A percentile compares a stretch with the other conserved stretches of the same genome.
Evolutionary conservation across 140 eudicot species (phyloP).

Genomic region (Flaveria floridana): DNA sequence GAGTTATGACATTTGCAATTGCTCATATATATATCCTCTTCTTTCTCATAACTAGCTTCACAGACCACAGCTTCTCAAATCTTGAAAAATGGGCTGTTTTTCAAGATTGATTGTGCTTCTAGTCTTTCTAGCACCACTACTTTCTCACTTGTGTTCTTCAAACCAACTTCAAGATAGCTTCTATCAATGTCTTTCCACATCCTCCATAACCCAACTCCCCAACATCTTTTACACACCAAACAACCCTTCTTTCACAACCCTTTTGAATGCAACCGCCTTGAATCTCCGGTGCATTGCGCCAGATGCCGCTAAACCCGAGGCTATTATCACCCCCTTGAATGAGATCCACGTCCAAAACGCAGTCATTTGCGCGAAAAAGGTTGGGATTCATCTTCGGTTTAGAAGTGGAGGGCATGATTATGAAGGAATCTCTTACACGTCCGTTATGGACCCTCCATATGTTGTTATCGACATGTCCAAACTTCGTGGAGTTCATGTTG

Average conservation of each 20-base stretch:
- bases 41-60: background rate
- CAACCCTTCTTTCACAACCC: constrained; percentile 23
- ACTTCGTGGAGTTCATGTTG: constrained; percentile 26
- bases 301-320: constrained; percentile 22
- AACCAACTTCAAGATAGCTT: constrained; percentile 28
- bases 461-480: constrained; percentile 26
- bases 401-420: constrained; percentile 38
- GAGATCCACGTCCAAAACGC: constrained; percentile 30
- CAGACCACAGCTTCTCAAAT: constrained; percentile 19
- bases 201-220: constrained; percentile 23
- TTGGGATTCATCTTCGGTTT: constrained; percentile 24
- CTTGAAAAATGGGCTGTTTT: constrained; percentile 20
- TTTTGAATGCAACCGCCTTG: constrained; percentile 32
- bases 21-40: background rate
- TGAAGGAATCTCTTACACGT: constrained; percentile 32
- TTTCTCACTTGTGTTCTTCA: constrained; percentile 24
- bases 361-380: constrained; percentile 30
- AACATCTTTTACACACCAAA: constrained; percentile 34
- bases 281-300: constrained; percentile 35
- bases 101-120: constrained; percentile 26
- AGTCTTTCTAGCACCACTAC: constrained; percentile 19
- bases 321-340: constrained; percentile 27
- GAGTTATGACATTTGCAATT: constrained; percentile 22
- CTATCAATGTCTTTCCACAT: constrained; percentile 26
- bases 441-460: constrained; percentile 36